Conservation (phyloP, 2,329 filamentous ascomycete genomes). For the Hymenoscyphus fraxineus region DNA sequence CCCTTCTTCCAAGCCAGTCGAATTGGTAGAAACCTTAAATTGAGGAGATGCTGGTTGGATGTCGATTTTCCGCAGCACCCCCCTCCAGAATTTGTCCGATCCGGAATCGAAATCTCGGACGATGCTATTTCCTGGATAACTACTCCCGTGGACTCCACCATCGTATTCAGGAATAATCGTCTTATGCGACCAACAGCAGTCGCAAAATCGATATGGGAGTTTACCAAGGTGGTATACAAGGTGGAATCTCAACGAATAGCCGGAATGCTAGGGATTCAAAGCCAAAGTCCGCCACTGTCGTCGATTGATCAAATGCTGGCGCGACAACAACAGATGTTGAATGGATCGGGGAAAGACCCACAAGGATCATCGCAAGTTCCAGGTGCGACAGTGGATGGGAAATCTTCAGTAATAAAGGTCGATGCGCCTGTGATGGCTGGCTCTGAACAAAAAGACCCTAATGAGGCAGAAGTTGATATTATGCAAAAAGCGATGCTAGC, state of each 20-base stretch:
- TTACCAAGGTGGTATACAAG: constrained; percentile 45
- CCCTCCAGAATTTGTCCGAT: constrained; percentile 56
- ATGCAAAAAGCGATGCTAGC: constrained; percentile 9
- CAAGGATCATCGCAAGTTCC: constrained; percentile 17
- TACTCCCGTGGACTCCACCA: constrained; percentile 45
- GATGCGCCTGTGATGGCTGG: constrained; percentile 1
- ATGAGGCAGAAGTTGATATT: constrained; percentile 9
- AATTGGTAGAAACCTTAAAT: constrained; percentile 45
- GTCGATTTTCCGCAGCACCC: constrained; percentile 56
- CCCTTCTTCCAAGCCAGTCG: constrained; percentile 40
- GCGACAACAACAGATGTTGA: constrained; percentile 24
- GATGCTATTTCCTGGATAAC: constrained; percentile 47
- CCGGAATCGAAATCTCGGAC: constrained; percentile 50
- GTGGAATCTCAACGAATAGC: constrained; percentile 42
- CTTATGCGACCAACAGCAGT: constrained; percentile 52
- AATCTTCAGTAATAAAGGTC: constrained; percentile 13
- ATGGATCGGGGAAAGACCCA: constrained; percentile 19
- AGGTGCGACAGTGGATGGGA: constrained; percentile 14
- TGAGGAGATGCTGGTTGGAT: constrained; percentile 56
- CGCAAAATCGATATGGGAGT: constrained; percentile 49
- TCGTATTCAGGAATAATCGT: constrained; percentile 44
- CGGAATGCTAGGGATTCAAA: constrained; percentile 44
- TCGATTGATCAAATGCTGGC: constrained; percentile 28
- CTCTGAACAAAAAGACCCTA: constrained; percentile 7
- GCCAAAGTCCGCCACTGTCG: constrained; percentile 19